Evolutionary conservation across 352 stramenopile species (phyloP).

Genomic region (Globisporangium ultimum): DNA sequence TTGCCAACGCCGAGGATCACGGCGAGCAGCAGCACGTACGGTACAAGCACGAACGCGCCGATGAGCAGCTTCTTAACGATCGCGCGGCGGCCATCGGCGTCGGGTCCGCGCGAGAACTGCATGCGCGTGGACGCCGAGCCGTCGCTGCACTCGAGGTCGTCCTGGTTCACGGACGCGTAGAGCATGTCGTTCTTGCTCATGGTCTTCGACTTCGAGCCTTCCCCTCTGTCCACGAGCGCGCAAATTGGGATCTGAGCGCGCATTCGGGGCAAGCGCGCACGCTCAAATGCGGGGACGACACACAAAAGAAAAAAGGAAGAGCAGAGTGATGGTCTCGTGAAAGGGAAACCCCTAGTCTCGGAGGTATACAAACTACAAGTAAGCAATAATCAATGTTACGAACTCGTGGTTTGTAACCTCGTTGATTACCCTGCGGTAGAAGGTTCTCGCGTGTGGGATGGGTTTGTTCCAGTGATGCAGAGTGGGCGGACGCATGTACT

Average conservation of each 20-base stretch:
- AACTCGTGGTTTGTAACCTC: neutral
- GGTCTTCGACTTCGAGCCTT: neutral
- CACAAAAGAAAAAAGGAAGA: neutral
- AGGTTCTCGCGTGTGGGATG: neutral
- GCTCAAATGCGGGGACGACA: neutral
- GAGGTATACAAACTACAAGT: neutral
- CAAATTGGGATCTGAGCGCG: conserved; percentile 6
- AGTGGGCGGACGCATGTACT: neutral
- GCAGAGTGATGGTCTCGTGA: neutral
- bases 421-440: neutral
- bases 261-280: neutral
- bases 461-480: neutral
- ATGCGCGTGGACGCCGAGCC: conserved; percentile 19
- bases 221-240: neutral
- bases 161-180: conserved; percentile 67
- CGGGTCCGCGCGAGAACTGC: conserved; percentile 51
- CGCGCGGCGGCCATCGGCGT: conserved; percentile 35
- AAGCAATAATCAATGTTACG: neutral
- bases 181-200: conserved; percentile 33
- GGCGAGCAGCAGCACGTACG: conserved; percentile 61
- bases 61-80: conserved; percentile 58
- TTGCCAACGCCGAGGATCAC: conserved; percentile 35
- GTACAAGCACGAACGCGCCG: conserved; percentile 42
- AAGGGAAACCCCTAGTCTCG: no score
- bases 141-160: conserved; percentile 61